phyloP scores from a whole-genome alignment of 768 basidiomycete genomes.

The Pleurotus tuber-regium region DNA sequence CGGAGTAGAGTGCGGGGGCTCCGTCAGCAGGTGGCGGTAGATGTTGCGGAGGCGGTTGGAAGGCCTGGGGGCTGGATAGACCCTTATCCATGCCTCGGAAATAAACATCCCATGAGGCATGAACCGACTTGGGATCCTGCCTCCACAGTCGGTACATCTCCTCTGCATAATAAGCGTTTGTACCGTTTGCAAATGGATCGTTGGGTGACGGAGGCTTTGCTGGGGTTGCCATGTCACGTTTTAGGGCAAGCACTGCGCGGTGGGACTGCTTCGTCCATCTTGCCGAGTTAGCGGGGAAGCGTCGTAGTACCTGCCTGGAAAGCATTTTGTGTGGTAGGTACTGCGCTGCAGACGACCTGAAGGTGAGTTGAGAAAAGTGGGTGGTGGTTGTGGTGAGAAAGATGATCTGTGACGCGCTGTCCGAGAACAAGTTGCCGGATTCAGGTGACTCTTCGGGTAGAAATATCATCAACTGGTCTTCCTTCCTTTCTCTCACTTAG shows the following conservation, averaged over 20 bases:
- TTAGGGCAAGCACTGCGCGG: conserved; percentile 11
- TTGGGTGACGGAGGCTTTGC: conserved; percentile 63
- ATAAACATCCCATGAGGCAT: conserved; percentile 92
- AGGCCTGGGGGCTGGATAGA: conserved; percentile 73
- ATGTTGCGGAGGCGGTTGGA: conserved; percentile 76
- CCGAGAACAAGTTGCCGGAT: conserved; percentile 9
- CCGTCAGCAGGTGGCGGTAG: conserved; percentile 75
- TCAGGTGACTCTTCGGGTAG: not conserved
- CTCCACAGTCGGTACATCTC: conserved; percentile 96
- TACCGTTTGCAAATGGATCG: conserved; percentile 90
- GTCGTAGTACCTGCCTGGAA: conserved; percentile 32
- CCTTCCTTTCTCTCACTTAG: not conserved
- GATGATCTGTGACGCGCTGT: not conserved
- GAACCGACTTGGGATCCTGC: conserved; percentile 88
- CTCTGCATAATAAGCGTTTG: conserved; percentile 92
- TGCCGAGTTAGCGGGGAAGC: conserved; percentile 24
- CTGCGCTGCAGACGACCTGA: conserved; percentile 8
- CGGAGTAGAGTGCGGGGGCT: conserved; percentile 69
- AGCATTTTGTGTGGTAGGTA: conserved; percentile 23
- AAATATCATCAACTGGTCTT: not conserved
- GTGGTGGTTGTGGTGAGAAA: conserved; percentile 9
- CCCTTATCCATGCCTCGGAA: conserved; percentile 93
- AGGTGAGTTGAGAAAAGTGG: conserved; percentile 7
- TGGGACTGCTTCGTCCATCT: conserved; percentile 16
- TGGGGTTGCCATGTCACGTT: conserved; percentile 45